Evolutionary conservation across 352 stramenopile species (phyloP), one percentile per base, ranked within the genome.

Genomic region (Blastocystis sp.): DNA sequence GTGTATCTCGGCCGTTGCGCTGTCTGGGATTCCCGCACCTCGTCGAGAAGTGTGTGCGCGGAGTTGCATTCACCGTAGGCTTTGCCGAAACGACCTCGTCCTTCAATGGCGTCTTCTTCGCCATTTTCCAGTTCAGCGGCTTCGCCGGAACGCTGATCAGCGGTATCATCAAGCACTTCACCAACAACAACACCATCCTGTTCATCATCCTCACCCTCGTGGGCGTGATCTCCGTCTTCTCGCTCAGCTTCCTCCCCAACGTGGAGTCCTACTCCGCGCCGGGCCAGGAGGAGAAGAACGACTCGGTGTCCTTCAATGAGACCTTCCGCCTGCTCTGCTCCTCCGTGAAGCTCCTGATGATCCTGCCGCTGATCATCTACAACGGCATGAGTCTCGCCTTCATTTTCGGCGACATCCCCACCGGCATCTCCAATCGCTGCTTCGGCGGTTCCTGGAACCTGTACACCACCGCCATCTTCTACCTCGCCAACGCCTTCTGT

Each of bases 311-410:
- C 3, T 24, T 90, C 43, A 78, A 9, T 19, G 59, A 52, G 28
- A 90, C 88, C 11, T 66, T 90, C 24, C 21, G 34, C 19, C 81
- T 89, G 4, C 62, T 87, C 28, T 40, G 3, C 19, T 38, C 24
- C 21, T 65, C 52, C 21, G 14, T 28, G 38, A 87, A 79, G 34
- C 59, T 90, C 7, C n/a, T 59, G 38, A 54, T 90, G 43, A 76
- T 89, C 24, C 34, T 90, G 38, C 88, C 88, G 19, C 74, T 89
- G 7, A 76, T 90, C 52, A 52, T 90, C 69, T 90, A 89, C 68
- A 90, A 90, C 63, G 88, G 88, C 57, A 90, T 90, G 88, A 70
- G 28, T 70, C 88, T 90, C 6, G 88, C 60, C 38, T 90, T 76
- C 48, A 70, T 90, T 52, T 87, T 89, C 57, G 68, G 59, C 24